phyloP scores from a whole-genome alignment of 2,329 filamentous ascomycete genomes.

The Trichoderma koningiopsis region DNA sequence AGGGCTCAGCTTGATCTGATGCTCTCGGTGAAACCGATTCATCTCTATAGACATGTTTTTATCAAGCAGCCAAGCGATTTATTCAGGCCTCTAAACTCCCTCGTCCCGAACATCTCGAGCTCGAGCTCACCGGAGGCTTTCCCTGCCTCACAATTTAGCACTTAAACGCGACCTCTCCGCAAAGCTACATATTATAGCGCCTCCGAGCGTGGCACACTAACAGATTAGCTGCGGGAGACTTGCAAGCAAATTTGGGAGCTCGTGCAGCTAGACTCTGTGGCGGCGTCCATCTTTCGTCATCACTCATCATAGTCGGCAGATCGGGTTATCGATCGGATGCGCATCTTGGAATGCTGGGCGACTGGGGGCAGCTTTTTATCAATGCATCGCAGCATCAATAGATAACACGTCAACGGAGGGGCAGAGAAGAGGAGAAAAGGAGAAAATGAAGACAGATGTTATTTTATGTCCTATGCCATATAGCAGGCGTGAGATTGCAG shows the following conservation, averaged over 20 bases:
- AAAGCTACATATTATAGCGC: not conserved
- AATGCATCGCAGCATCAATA: not conserved
- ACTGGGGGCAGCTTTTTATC: not conserved
- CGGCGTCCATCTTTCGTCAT: constrained; percentile 15
- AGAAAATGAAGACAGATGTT: not conserved
- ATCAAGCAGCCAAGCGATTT: not conserved
- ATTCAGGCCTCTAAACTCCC: not conserved
- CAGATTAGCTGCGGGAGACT: constrained; percentile 11
- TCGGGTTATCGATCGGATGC: not conserved
- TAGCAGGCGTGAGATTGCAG: not conserved
- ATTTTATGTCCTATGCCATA: not conserved
- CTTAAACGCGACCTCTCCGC: not conserved
- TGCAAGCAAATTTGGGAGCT: not conserved
- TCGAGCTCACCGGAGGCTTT: not conserved
- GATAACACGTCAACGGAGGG: not conserved
- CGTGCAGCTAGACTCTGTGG: not conserved
- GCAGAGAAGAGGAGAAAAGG: not conserved
- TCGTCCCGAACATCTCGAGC: not conserved
- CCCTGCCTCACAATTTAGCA: not conserved
- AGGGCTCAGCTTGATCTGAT: not conserved
- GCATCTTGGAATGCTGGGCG: not conserved
- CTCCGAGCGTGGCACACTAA: not conserved
- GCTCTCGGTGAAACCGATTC: not conserved
- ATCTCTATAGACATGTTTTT: not conserved
- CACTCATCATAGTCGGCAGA: constrained; percentile 20